Evolutionary conservation across 2,329 filamentous ascomycete genomes (phyloP).

Genomic region (Fusarium liriodendri): DNA sequence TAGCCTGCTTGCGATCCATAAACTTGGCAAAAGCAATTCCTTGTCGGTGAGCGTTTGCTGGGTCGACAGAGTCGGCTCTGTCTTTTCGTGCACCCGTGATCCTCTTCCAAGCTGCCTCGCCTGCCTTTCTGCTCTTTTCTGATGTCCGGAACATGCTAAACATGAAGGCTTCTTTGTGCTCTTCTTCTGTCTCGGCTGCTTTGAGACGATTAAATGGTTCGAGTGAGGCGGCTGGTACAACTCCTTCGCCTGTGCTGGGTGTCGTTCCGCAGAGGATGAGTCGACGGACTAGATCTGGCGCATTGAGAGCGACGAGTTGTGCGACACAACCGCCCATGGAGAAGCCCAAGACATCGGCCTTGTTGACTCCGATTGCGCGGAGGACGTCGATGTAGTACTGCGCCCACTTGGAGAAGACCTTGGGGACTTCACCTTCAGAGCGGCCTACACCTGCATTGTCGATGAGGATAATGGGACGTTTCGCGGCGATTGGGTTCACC

Average conservation of each 20-base stretch:
- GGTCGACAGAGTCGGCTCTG: constrained; percentile 42
- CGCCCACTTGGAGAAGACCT: constrained; percentile 46
- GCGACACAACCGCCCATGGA: constrained; percentile 61
- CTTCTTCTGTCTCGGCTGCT: constrained; percentile 46
- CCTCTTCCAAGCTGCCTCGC: constrained; percentile 49
- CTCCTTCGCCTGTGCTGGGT: constrained; percentile 53
- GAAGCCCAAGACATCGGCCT: constrained; percentile 61
- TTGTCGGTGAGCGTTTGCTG: constrained; percentile 45
- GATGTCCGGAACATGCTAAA: constrained; percentile 49
- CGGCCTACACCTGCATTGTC: constrained; percentile 62
- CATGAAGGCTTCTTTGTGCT: constrained; percentile 49
- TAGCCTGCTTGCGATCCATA: constrained; percentile 48
- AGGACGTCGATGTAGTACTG: constrained; percentile 51
- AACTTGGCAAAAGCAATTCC: constrained; percentile 50
- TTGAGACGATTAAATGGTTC: constrained; percentile 49
- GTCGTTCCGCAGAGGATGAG: constrained; percentile 58
- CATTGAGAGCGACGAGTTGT: constrained; percentile 57
- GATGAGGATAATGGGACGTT: constrained; percentile 57
- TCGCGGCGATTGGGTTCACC: constrained; percentile 56
- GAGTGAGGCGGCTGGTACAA: constrained; percentile 44
- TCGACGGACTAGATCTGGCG: constrained; percentile 50
- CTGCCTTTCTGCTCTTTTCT: constrained; percentile 47
- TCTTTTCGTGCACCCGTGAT: constrained; percentile 44
- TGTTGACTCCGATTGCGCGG: constrained; percentile 49
- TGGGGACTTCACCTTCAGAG: constrained; percentile 55